Evolutionary conservation across 208 protist genomes (phyloP), one percentile per base, ranked within the genome.

Genomic region (Porcisia deanei): DNA sequence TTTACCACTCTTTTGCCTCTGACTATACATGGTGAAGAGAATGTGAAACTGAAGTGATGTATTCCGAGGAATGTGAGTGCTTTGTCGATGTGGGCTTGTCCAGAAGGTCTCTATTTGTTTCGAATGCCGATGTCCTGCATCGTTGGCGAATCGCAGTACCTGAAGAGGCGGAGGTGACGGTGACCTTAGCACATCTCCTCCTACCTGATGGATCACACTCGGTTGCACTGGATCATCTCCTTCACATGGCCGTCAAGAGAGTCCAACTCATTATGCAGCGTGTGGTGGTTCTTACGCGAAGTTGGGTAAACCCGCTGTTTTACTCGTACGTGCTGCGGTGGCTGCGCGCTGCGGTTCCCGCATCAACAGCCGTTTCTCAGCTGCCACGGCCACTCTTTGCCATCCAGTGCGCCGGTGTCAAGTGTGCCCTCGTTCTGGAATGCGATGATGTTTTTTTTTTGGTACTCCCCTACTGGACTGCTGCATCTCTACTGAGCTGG

Each of bases 261-360:
- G 18, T 45, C 0, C 63, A 39, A 14, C 8, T 80, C 8, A 37
- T 64, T 2, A 54, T 61, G 52, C 43, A 7, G 8, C 60, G 59
- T 22, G 55, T 75, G 8, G 2, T 65, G 0, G 14, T 76, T 0
- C 55, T 80, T 1, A 22, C 70, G 2, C 60, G 70, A 22, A 16
- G 30, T 41, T 34, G 53, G 12, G 71, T 58, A 1, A 47, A 57
- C 2, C 61, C 73, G 0, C 2, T 54, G 0, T 76, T 80, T 39
- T 47, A 57, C 22, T 3, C 55, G 9, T 81, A 81, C 63, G 53
- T 81, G 25, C n/a, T 60, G 71, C 71, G 76, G 4, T 81, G 76
- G 76, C 55, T 81, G 52, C 70, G 22, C 6, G 43, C 34, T 1
- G 60, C 25, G 2, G 57, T 34, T 16, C 64, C 71, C 0, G 4